Evolutionary conservation across 305 asterid genomes (phyloP), one percentile per base, ranked within the genome.

Genomic region (Fraxinus sp.): DNA sequence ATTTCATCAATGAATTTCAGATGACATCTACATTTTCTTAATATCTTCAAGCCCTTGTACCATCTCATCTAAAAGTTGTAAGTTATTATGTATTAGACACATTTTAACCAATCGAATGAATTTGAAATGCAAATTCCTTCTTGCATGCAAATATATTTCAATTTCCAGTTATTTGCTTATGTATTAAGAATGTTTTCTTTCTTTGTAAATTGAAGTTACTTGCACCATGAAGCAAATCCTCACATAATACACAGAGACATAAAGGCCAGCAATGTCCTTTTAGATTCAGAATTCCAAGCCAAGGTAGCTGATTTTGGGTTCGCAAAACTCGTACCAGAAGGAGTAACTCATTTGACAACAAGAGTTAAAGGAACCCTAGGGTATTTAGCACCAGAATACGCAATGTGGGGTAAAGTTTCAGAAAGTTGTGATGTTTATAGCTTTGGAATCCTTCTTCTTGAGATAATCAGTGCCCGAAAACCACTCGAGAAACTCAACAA

Each of bases 231-330:
- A 82, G 94, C 94, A 64, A 91, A 85, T 49, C 97, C 97, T 14
- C 97, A 92, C 85, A 93, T 92, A 35, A 93, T 93, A 74, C 97
- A 93, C 78, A 79, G 97, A 84, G 97, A 93, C 88, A 90, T 93
- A 41, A 91, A 93, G 79, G 97, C 97, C 1, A 93, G 97, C 91
- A 93, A 93, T 14, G 93, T 93, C 20, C 91, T 93, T 16, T 74
- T 93, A 35, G 97, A 92, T 82, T 87, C 92, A 0, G 89, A 92
- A 9, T 90, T 89, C 85, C 85, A 89, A 0, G 86, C 94, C 55
- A 92, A 92, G 79, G 95, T 93, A 7, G 97, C 97, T 0, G 97
- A 93, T 89, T 93, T 93, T 1, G 97, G 97, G 2, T 93, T 93
- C 22, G 97, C 97, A 0, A 93, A 92, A 79, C 84, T 92, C n/a